Evolutionary conservation across 1,284 basidiomycete species (phyloP).

Genomic region (Neonothopanus nambi): DNA sequence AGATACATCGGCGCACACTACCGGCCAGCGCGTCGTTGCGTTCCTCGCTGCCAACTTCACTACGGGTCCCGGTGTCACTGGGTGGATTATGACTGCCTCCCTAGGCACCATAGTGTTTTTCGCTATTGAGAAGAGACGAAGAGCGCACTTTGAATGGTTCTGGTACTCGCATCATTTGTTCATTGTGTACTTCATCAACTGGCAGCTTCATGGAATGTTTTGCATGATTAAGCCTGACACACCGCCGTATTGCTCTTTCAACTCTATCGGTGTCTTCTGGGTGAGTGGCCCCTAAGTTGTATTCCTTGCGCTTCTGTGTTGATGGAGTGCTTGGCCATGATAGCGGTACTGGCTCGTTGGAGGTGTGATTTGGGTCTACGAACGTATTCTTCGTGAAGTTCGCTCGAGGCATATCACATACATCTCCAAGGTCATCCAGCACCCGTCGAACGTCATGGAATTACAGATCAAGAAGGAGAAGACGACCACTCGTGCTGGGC

Average conservation of each 20-base stretch:
- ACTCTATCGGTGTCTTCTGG: conserved; percentile 91
- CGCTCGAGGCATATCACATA: conserved; percentile 86
- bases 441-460: conserved; percentile 88
- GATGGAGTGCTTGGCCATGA: background rate
- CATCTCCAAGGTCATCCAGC: conserved; percentile 90
- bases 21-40: conserved; percentile 55
- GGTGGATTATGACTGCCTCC: conserved; percentile 84
- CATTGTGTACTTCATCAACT: conserved; percentile 85
- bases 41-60: conserved; percentile 79
- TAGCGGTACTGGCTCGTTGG: conserved; percentile 89
- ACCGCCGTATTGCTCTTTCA: conserved; percentile 80
- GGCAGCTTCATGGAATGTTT: conserved; percentile 95
- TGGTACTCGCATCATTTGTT: conserved; percentile 91
- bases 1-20: conserved; percentile 51
- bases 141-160: conserved; percentile 79
- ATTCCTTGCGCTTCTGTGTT: conserved; percentile 7
- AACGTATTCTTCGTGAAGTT: conserved; percentile 86
- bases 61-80: conserved; percentile 87
- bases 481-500: conserved; percentile 75
- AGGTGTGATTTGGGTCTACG: conserved; percentile 79
- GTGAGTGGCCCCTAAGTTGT: conserved; percentile 42
- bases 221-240: conserved; percentile 92
- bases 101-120: conserved; percentile 81
- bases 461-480: conserved; percentile 94
- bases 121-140: conserved; percentile 75